Percentiles rank a stretch among this genome's conserved stretches.
phyloP scores from a whole-genome alignment of 345 rosid species.

The Streptanthus diversifolius region DNA sequence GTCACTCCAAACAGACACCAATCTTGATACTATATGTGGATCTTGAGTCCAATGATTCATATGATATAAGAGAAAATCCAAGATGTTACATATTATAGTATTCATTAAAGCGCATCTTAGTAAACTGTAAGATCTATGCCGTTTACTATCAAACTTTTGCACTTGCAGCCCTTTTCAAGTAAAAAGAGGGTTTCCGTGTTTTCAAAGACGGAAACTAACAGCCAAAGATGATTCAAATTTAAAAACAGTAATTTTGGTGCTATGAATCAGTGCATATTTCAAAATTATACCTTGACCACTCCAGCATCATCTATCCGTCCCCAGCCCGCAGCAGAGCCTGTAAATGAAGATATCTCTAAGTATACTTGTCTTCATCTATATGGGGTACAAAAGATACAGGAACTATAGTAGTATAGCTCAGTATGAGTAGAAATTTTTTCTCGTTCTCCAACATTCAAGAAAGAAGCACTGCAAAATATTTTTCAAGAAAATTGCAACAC shows the following conservation, averaged over 20 bases:
- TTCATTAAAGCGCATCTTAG: not conserved
- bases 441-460: not conserved
- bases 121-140: no score
- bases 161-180: slow-evolving; percentile 4
- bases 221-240: not conserved
- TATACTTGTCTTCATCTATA: slow-evolving; percentile 11
- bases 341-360: slow-evolving; percentile 4
- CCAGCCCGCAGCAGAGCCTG: slow-evolving; percentile 98
- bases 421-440: not conserved
- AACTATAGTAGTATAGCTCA: slow-evolving; percentile 7
- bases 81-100: slow-evolving; percentile 6
- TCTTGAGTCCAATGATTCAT: not conserved
- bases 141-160: not conserved
- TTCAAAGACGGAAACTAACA: not conserved
- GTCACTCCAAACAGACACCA: not conserved
- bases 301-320: slow-evolving; percentile 93
- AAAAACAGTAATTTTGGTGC: not conserved
- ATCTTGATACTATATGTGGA: not conserved
- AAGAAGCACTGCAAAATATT: not conserved
- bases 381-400: not conserved
- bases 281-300: slow-evolving; percentile 71
- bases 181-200: not conserved
- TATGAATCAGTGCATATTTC: not conserved
- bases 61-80: not conserved
- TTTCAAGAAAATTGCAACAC: not conserved